Percentiles rank a stretch among this genome's conserved stretches.
Conservation (phyloP, 1,139 yeast species). For the Diutina pseudorugosa region DNA sequence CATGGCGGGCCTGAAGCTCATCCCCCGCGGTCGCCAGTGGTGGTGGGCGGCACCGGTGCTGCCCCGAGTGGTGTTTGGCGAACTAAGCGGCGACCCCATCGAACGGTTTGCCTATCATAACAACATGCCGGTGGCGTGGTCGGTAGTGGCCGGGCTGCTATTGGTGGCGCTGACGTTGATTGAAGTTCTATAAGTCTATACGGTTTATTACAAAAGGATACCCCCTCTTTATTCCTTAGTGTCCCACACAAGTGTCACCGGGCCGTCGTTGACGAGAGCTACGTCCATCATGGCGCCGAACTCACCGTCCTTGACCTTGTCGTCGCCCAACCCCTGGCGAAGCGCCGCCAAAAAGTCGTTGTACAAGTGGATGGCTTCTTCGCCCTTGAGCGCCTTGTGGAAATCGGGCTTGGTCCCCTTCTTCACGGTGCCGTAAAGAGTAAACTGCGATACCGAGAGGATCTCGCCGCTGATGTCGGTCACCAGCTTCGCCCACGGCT, state of each 20-base stretch:
- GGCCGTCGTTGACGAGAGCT: constrained; percentile 61
- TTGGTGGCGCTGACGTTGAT: neutral
- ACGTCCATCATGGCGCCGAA: constrained; percentile 96
- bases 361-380: constrained; percentile 54
- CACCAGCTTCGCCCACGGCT: constrained; percentile 32
- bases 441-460: constrained; percentile 70
- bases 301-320: constrained; percentile 67
- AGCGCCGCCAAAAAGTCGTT: constrained; percentile 41
- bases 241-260: constrained; percentile 64
- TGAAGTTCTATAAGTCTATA: neutral
- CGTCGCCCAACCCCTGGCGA: constrained; percentile 43
- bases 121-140: constrained; percentile 1
- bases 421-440: constrained; percentile 69
- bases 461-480: constrained; percentile 32
- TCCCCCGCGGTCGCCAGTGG: neutral
- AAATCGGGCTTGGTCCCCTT: constrained; percentile 90
- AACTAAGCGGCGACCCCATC: neutral
- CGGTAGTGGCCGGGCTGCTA: neutral
- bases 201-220: neutral
- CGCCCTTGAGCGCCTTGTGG: constrained; percentile 76
- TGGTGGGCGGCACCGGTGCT: neutral
- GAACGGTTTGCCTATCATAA: constrained; percentile 1
- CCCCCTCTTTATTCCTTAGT: constrained; percentile 25
- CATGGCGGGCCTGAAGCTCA: neutral
- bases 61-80: neutral